Percentiles rank a stretch among this genome's conserved stretches.
These are phyloP conservation scores for Haplosporangium sp. DNA, from an alignment of 371 early-diverging fungal genomes.

Conservation along the genomic window DNA sequence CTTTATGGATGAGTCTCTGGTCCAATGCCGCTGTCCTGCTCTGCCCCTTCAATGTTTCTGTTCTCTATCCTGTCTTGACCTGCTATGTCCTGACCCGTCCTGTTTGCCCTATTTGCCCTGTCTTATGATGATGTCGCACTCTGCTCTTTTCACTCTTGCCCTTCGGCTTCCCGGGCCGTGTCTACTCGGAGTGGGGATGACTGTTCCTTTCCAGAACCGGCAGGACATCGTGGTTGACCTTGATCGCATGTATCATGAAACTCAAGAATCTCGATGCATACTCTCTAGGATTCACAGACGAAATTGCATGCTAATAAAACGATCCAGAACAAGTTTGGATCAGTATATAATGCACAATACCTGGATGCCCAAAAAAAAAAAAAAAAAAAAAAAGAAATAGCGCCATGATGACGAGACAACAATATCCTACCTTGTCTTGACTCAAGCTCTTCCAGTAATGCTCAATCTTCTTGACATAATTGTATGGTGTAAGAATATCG, in stretches of 20 bases:
- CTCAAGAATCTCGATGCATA: conserved; percentile 89
- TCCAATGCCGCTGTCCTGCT: not conserved
- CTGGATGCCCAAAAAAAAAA: conserved; percentile 1
- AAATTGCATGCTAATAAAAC: conserved; percentile 71
- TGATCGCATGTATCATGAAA: conserved; percentile 72
- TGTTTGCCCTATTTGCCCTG: not conserved
- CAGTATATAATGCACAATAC: not conserved
- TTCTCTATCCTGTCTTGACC: not conserved
- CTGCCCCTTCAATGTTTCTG: not conserved
- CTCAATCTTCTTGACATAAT: conserved; percentile 85
- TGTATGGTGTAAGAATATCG: conserved; percentile 96
- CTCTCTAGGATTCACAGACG: conserved; percentile 85
- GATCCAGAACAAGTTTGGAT: conserved; percentile 7
- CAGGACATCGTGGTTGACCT: conserved; percentile 46
- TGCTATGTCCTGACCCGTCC: not conserved
- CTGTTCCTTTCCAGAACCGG: conserved; percentile 24
- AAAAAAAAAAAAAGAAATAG: not conserved
- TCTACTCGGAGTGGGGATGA: conserved; percentile 54
- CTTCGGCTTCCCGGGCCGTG: not conserved
- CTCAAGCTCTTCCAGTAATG: conserved; percentile 85
- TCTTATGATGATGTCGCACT: not conserved
- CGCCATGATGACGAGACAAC: not conserved
- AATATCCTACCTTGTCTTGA: conserved; percentile 70
- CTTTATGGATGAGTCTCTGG: not conserved
- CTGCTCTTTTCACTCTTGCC: not conserved